Evolutionary conservation across 495 filamentous ascomycete species (phyloP), one percentile per base, ranked within the genome.

Genomic region (Penicillium odoratum): DNA sequence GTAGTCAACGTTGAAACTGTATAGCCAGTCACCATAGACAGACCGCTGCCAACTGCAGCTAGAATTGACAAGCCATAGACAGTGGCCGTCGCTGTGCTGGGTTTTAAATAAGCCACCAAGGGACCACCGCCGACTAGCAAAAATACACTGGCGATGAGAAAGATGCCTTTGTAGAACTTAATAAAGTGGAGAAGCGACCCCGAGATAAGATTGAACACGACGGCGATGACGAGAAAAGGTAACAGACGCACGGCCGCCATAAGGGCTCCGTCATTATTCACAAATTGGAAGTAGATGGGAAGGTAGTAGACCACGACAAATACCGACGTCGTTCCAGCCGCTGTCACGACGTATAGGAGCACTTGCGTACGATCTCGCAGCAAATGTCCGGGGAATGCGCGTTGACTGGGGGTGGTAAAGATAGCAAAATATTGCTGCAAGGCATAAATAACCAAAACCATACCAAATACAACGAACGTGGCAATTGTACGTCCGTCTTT

Each of bases 51-150:
- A 36, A 83, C 53, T 26, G 73, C 83, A 16, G 81, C 60, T 11
- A 86, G 57, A 10, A 84, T 66, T n/a, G 61, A 70, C 56, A 78
- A 81, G 42, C 84, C 84, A 64, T 86, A 86, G 13, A 86, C 74
- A 6, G 56, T 57, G 6, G 61, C 68, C 3, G 63, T 61, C 13
- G 64, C 42, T 2, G 77, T 74, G n/a, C 56, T 29, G n/a, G 30
- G 15, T 2, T 18, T 28, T 4, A 51, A 13, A 5, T 34, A 29
- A 46, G 49, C 38, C 42, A 53, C 48, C 30, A 57, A 46, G 36
- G 46, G 31, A 15, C 25, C 45, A 1, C 57, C 57, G 16, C 15
- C 18, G 4, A 51, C 29, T 13, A 44, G 43, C 25, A 50, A 16
- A 9, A 53, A 16, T 75, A 76, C n/a, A 62, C 72, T 7, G 33